Conservation (phyloP, 768 basidiomycete species). For the Paxillus involutus region DNA sequence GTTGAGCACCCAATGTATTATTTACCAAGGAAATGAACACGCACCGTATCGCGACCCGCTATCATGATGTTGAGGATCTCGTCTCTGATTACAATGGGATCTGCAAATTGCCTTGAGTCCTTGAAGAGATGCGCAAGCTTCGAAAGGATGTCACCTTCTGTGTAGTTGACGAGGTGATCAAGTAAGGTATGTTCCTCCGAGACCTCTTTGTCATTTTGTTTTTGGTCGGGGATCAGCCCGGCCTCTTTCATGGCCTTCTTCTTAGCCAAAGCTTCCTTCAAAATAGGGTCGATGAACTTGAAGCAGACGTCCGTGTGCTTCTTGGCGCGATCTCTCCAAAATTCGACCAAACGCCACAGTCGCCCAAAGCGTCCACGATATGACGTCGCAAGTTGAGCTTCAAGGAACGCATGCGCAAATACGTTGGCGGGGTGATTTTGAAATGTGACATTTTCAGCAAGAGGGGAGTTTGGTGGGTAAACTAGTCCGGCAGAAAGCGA, state of each 20-base stretch:
- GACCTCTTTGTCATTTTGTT: constrained; percentile 6
- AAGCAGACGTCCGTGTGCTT: constrained; percentile 48
- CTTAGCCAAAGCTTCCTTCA: constrained; percentile 45
- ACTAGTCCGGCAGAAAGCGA: constrained; percentile 49
- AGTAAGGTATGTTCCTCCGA: constrained; percentile 29
- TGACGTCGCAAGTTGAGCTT: constrained; percentile 44
- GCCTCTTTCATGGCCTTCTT: constrained; percentile 28
- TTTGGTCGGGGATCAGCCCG: constrained; percentile 15
- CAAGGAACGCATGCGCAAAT: constrained; percentile 51
- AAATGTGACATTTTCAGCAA: constrained; percentile 6
- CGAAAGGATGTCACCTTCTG: constrained; percentile 19
- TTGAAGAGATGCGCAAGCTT: not conserved
- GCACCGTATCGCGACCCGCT: constrained; percentile 35
- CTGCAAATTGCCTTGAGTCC: constrained; percentile 8
- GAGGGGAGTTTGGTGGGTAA: constrained; percentile 37
- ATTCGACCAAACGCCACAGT: constrained; percentile 54
- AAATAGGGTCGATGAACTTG: constrained; percentile 52
- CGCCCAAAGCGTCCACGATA: constrained; percentile 40
- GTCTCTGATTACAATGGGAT: constrained; percentile 32
- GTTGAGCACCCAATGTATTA: not conserved
- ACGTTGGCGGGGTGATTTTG: constrained; percentile 34
- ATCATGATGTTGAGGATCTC: constrained; percentile 39
- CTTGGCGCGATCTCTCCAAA: constrained; percentile 47
- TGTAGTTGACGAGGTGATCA: constrained; percentile 29
- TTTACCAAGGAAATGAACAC: not conserved